phyloP scores from a whole-genome alignment of 805 yeast species.

The Teunomyces aglyptinius region DNA sequence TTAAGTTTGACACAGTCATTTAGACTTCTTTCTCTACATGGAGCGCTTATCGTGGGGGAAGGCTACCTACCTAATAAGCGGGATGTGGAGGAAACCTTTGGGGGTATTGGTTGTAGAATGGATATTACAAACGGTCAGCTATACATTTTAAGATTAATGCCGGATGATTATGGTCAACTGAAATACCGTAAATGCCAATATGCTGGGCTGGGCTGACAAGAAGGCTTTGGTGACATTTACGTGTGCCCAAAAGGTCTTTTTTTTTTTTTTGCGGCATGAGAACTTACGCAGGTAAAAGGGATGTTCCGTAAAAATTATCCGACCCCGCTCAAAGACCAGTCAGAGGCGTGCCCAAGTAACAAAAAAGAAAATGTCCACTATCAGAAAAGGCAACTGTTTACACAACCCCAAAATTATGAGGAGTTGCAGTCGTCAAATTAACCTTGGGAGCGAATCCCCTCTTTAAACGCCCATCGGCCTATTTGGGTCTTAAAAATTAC shows the following conservation, averaged over 20 bases:
- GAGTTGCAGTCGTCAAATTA: neutral
- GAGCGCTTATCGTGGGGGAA: neutral
- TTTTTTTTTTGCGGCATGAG: neutral
- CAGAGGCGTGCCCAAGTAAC: neutral
- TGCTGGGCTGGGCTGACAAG: neutral
- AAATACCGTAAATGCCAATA: neutral
- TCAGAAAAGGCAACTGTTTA: neutral
- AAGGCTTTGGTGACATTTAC: neutral
- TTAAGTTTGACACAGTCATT: neutral
- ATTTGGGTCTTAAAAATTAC: neutral
- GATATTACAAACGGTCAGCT: neutral
- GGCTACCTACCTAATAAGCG: too few relatives aligned
- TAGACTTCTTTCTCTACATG: neutral
- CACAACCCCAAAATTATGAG: neutral
- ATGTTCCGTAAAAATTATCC: constrained; percentile 1
- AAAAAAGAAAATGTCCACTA: neutral
- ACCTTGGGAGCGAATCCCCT: neutral
- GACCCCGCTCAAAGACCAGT: constrained; percentile 1
- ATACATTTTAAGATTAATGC: too few relatives aligned
- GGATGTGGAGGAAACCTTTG: neutral
- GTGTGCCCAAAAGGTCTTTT: neutral
- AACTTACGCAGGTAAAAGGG: neutral
- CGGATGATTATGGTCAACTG: neutral
- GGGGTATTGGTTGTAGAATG: neutral
- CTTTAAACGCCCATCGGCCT: neutral